Evolutionary conservation across 345 rosid genomes (phyloP).

Genomic region (Pugionium dolabratum): DNA sequence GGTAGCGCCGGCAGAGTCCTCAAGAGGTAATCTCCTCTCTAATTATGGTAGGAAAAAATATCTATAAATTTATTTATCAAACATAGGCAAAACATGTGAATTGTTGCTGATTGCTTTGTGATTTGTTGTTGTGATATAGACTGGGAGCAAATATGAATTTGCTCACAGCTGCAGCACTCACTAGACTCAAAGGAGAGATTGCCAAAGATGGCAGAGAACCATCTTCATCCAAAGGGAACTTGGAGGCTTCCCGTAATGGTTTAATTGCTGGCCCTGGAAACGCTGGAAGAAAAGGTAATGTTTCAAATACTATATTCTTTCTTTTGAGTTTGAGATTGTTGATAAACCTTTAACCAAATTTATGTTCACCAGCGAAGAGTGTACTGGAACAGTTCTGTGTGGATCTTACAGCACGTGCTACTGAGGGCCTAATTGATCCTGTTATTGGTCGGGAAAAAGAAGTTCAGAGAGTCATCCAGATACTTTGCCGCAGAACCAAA

Average conservation of each 20-base stretch:
- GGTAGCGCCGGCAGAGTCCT: constrained; percentile 82
- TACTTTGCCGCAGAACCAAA: constrained; percentile 89
- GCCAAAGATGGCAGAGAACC: constrained; percentile 91
- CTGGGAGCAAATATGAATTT: constrained; percentile 70
- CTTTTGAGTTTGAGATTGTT: constrained; percentile 13
- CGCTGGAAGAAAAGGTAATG: constrained; percentile 54
- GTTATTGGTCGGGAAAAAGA: constrained; percentile 86
- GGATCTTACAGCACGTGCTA: constrained; percentile 91
- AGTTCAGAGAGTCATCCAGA: constrained; percentile 77
- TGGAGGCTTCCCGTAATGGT: constrained; percentile 46
- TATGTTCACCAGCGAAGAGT: constrained; percentile 56
- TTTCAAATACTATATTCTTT: constrained; percentile 14
- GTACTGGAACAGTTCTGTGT: constrained; percentile 88
- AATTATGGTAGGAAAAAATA: no score
- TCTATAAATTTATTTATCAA: neutral
- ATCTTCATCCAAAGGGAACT: constrained; percentile 48
- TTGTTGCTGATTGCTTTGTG: no score
- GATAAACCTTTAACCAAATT: constrained; percentile 5
- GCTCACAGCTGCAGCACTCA: constrained; percentile 71
- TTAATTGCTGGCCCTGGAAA: constrained; percentile 47
- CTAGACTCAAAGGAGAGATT: constrained; percentile 83
- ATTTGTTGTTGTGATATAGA: constrained; percentile 45
- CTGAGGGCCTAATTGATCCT: constrained; percentile 87
- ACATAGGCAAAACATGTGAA: neutral
- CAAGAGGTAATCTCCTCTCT: constrained; percentile 52